These are phyloP conservation scores for Chalciporus sphaerocephalus DNA, from an alignment of 768 basidiomycete species.

Conservation along the genomic window DNA sequence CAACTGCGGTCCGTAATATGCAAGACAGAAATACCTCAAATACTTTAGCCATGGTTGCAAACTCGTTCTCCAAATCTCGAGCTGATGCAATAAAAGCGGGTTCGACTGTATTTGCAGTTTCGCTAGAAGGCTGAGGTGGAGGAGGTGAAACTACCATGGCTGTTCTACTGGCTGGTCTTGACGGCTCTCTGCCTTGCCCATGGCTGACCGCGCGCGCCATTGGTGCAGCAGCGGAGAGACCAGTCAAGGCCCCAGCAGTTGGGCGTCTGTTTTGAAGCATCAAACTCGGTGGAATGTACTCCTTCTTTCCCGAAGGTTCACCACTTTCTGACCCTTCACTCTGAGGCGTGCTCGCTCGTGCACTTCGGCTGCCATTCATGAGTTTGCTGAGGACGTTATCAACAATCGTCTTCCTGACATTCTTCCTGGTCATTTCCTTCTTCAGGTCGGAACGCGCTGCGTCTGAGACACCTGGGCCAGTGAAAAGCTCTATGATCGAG, in stretches of 20 bases:
- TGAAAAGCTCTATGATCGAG: constrained; percentile 80
- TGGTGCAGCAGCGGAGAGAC: constrained; percentile 23
- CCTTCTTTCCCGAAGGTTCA: constrained; percentile 36
- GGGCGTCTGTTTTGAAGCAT: constrained; percentile 52
- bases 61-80: constrained; percentile 82
- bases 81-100: constrained; percentile 80
- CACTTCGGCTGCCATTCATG: constrained; percentile 40
- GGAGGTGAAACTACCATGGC: constrained; percentile 40
- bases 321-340: constrained; percentile 62
- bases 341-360: constrained; percentile 40
- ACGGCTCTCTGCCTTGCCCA: constrained; percentile 43
- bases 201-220: constrained; percentile 47
- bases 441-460: constrained; percentile 90
- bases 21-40: constrained; percentile 60
- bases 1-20: background rate
- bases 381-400: constrained; percentile 74
- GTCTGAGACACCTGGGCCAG: constrained; percentile 76
- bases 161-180: constrained; percentile 62
- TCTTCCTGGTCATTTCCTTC: constrained; percentile 82
- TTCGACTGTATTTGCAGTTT: constrained; percentile 45
- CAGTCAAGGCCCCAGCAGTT: constrained; percentile 31
- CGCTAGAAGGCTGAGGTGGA: constrained; percentile 40
- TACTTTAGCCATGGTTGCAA: constrained; percentile 67
- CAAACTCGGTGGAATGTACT: constrained; percentile 75
- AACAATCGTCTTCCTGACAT: constrained; percentile 81